phyloP scores from a whole-genome alignment of 371 early-diverging fungal species.

The Circinella minor region DNA sequence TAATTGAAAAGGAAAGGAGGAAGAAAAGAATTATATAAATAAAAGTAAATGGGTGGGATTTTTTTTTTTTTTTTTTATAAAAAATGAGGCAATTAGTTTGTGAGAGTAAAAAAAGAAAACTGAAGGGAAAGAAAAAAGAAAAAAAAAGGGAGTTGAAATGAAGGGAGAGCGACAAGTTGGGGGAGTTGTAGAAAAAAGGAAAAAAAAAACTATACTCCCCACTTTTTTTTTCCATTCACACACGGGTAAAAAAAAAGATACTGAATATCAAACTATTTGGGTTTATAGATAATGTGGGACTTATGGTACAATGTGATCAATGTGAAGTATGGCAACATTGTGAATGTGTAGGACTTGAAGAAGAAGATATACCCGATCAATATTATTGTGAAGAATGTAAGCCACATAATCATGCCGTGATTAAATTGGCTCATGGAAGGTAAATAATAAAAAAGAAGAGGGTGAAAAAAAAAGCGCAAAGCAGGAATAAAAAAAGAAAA shows the following conservation, averaged over 20 bases:
- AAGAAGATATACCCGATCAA: constrained; percentile 78
- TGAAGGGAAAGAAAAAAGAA: not conserved
- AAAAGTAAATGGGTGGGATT: too few species aligned
- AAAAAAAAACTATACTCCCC: too few species aligned
- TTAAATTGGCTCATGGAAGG: constrained; percentile 52
- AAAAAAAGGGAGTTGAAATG: not conserved
- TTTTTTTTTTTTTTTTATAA: too few species aligned
- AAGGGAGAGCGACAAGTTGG: too few species aligned
- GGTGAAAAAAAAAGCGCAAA: not conserved
- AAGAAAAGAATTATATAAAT: constrained; percentile 20
- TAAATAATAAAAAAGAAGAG: constrained; percentile 30
- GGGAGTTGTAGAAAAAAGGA: too few species aligned
- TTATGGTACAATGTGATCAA: constrained; percentile 90
- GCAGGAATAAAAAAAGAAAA: constrained; percentile 21
- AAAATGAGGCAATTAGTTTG: too few species aligned
- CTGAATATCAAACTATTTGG: not conserved
- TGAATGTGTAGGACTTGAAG: constrained; percentile 75
- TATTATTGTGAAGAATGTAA: constrained; percentile 89
- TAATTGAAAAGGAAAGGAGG: not conserved
- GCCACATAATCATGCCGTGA: constrained; percentile 80
- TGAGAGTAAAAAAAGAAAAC: too few species aligned
- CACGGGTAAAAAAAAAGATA: too few species aligned
- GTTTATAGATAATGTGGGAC: constrained; percentile 67
- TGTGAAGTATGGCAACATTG: constrained; percentile 94
- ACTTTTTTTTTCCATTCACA: too few species aligned